Conservation (phyloP, 1,139 yeast species). For the Sugiyamaella novakii region DNA sequence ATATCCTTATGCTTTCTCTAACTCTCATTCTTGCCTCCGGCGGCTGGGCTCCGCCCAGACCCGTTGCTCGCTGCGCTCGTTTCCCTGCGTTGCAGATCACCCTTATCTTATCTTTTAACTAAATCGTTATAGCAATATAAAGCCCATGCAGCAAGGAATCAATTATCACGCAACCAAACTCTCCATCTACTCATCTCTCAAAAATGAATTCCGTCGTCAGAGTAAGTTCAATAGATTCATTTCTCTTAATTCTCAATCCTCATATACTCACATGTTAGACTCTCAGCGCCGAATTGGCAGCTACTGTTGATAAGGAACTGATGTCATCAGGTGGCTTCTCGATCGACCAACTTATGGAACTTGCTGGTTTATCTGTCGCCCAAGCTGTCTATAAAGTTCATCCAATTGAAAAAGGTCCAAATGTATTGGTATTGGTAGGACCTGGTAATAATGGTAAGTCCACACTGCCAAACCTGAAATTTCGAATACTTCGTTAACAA, state of each 20-base stretch:
- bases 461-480: neutral
- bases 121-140: slow-evolving; percentile 5
- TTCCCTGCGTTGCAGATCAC: neutral
- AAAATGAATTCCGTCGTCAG: slow-evolving; percentile 11
- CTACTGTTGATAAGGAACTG: slow-evolving; percentile 77
- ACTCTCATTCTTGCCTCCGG: neutral
- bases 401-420: slow-evolving; percentile 47
- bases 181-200: neutral
- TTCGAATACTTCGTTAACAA: neutral
- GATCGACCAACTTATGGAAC: slow-evolving; percentile 92
- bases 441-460: slow-evolving; percentile 84
- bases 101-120: slow-evolving; percentile 1
- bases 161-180: too few relatives aligned
- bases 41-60: slow-evolving; percentile 6
- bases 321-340: slow-evolving; percentile 86
- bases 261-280: too few relatives aligned
- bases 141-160: slow-evolving; percentile 1
- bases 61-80: neutral
- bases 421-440: slow-evolving; percentile 75
- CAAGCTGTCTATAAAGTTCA: slow-evolving; percentile 71
- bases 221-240: neutral
- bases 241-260: too few relatives aligned
- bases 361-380: slow-evolving; percentile 94
- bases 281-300: slow-evolving; percentile 59
- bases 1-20: neutral